A percentile compares a stretch with the other conserved stretches of the same genome.
Conservation (phyloP, 179 eudicot species). For the Carnegiea gigantea region DNA sequence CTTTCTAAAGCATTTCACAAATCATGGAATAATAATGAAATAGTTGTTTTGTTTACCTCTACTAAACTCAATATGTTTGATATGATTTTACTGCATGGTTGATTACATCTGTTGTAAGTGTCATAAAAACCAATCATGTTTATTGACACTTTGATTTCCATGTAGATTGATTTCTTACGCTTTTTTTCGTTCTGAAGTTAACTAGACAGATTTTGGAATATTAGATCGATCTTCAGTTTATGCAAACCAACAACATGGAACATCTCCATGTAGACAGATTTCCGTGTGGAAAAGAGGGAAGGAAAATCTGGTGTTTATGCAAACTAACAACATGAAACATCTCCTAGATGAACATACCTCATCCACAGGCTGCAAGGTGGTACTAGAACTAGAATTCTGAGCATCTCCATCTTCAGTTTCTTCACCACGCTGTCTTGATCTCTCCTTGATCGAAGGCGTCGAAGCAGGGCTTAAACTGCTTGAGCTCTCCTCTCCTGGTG, state of each 20-base stretch:
- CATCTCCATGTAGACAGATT: neutral
- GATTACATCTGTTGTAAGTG: neutral
- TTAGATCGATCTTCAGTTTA: no score
- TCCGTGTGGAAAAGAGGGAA: no score
- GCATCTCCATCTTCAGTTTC: constrained; percentile 43
- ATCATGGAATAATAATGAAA: neutral
- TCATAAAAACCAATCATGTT: neutral
- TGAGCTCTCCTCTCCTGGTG: constrained; percentile 32
- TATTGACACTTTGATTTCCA: neutral
- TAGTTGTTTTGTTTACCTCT: neutral
- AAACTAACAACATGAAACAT: neutral
- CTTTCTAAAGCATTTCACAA: neutral
- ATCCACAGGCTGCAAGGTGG: constrained; percentile 29
- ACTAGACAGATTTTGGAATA: no score
- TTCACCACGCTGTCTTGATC: constrained; percentile 31
- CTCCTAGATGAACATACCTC: constrained; percentile 38
- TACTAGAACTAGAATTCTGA: constrained; percentile 36
- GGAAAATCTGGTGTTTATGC: no score
- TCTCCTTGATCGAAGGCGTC: constrained; percentile 65
- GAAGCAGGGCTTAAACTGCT: constrained; percentile 49
- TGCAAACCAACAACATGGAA: neutral
- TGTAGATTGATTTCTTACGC: no score
- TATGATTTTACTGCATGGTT: neutral
- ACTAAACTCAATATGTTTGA: neutral
- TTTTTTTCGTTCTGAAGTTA: no score